Percentiles rank a stretch among this genome's conserved stretches.
These are phyloP conservation scores for Hirsutella minnesotensis DNA, from an alignment of 2,329 filamentous ascomycete genomes.

Conservation along the genomic window DNA sequence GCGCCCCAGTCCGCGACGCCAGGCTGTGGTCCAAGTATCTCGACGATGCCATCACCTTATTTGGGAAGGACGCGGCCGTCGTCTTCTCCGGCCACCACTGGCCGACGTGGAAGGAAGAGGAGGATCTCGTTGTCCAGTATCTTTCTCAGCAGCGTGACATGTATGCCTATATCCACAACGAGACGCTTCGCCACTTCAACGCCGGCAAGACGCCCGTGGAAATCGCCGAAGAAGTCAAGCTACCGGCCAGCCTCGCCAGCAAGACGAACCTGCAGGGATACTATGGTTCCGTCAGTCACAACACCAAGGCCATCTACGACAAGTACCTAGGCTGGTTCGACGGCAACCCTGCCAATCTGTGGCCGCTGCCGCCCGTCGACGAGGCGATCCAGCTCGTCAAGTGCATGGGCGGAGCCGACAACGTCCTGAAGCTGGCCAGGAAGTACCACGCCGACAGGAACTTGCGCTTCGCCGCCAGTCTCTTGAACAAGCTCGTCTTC, in stretches of 20 bases:
- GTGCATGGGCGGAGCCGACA: conserved; percentile 22
- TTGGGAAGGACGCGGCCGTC: conserved; percentile 17
- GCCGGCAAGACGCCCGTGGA: conserved; percentile 21
- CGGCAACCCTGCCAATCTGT: conserved; percentile 9
- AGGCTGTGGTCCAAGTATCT: conserved; percentile 26
- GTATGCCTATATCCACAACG: conserved; percentile 26
- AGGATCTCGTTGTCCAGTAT: conserved; percentile 10
- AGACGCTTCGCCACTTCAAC: conserved; percentile 27
- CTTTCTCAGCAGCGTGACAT: conserved; percentile 24
- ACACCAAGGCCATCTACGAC: conserved; percentile 19
- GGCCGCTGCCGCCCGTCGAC: conserved; percentile 7
- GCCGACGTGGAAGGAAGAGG: conserved; percentile 25
- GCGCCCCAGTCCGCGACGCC: conserved; percentile 27
- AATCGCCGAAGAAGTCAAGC: conserved; percentile 23
- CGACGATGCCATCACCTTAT: conserved; percentile 23
- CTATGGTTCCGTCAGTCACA: conserved; percentile 25
- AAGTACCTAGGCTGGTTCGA: conserved; percentile 12
- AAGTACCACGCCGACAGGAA: conserved; percentile 17
- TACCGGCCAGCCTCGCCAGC: conserved; percentile 19
- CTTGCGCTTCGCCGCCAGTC: conserved; percentile 24
- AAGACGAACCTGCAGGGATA: conserved; percentile 16
- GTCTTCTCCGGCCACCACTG: conserved; percentile 26
- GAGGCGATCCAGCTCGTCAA: conserved; percentile 22
- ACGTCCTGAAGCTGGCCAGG: conserved; percentile 17
- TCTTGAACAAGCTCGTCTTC: conserved; percentile 22